Base-by-base conservation (phyloP, 2,329 filamentous ascomycete species). In the Hypoxylon sp. region DNA sequence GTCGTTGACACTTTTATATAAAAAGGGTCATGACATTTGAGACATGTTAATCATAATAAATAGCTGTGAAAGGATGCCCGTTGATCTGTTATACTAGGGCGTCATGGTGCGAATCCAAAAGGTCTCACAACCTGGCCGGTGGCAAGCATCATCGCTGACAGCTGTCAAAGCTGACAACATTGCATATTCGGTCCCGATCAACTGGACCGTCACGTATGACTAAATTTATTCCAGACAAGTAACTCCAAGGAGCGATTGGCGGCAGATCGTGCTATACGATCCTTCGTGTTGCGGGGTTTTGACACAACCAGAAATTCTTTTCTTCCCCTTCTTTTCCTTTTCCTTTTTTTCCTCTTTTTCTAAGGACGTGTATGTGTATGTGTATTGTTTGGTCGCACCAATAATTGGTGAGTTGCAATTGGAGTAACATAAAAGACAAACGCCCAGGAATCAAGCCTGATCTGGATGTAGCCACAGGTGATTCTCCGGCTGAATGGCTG, bases 241-340 rank as follows among this genome's bases (percentile, higher is more conserved):
- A 22, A 37, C 29, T 56, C 51, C 39, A 61, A 59, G 65, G 39
- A 63, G 61, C 55, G 68, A 71, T 68, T 64, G 14, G 60, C 63
- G 62, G 68, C 44, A 66, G 68, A 70, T 70, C 55, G 11, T 56
- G 39, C 68, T 60, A 48, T 52, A 22, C 48, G 37, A 69, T 71
- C 68, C 68, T 65, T 70, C 68, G 58, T n/a, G 31, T 63, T 68
- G 65, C 58, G 68, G 68, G 68, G 65, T 68, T 67, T 9, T 19
- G 31, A 37, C 24, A 54, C 33, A 33, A 52, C n/a, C 31, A 22
- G 39, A 47, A 56, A 4, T 35, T 37, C 14, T 48, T 47, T 35
- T 47, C 46, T 37, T 44, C 51, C 22, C 31, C 13, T 22, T 11
- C 24, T 33, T 8, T 1, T 17, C 5, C 19, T 6, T 31, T 35